Percentiles rank a stretch among this genome's conserved stretches.
Conservation (phyloP, 305 asterid genomes). For the Fraxinus baroniana region DNA sequence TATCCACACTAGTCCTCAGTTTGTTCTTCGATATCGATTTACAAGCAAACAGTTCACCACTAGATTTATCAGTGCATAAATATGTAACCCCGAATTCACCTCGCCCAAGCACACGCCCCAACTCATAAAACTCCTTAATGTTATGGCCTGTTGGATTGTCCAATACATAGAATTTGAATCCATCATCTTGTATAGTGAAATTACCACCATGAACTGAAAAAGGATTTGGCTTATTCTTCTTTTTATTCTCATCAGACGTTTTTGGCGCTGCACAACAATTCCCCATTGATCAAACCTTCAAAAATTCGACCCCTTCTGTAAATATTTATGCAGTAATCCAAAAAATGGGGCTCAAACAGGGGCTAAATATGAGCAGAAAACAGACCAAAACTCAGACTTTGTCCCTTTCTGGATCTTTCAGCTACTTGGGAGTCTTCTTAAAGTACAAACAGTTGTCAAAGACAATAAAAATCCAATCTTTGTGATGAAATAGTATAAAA, state of each 20-base stretch:
- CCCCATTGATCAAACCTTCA: slow-evolving; percentile 31
- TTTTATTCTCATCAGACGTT: slow-evolving; percentile 26
- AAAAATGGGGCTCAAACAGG: not conserved
- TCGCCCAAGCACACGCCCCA: slow-evolving; percentile 78
- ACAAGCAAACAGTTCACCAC: slow-evolving; percentile 64
- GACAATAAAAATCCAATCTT: slow-evolving; percentile 19
- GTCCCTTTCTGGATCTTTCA: slow-evolving; percentile 19
- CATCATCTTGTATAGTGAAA: slow-evolving; percentile 29
- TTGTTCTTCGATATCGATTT: slow-evolving; percentile 82
- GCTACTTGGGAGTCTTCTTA: slow-evolving; percentile 28
- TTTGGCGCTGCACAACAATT: slow-evolving; percentile 45
- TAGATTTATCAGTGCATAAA: slow-evolving; percentile 58
- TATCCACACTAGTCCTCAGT: slow-evolving; percentile 69
- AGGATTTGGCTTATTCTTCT: slow-evolving; percentile 30
- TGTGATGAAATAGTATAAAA: not conserved
- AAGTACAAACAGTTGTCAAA: slow-evolving; percentile 19
- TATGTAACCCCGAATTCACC: slow-evolving; percentile 83
- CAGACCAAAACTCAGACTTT: slow-evolving; percentile 16
- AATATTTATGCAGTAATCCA: not conserved
- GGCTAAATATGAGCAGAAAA: slow-evolving; percentile 5
- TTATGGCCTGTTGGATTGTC: slow-evolving; percentile 63
- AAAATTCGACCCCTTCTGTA: not conserved
- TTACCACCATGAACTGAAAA: slow-evolving; percentile 33
- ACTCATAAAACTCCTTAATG: slow-evolving; percentile 54
- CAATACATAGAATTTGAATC: slow-evolving; percentile 46